Evolutionary conservation across 169 alveolate genomes (phyloP), one percentile per base, ranked within the genome.

Genomic region (Miamiensis avidus): DNA sequence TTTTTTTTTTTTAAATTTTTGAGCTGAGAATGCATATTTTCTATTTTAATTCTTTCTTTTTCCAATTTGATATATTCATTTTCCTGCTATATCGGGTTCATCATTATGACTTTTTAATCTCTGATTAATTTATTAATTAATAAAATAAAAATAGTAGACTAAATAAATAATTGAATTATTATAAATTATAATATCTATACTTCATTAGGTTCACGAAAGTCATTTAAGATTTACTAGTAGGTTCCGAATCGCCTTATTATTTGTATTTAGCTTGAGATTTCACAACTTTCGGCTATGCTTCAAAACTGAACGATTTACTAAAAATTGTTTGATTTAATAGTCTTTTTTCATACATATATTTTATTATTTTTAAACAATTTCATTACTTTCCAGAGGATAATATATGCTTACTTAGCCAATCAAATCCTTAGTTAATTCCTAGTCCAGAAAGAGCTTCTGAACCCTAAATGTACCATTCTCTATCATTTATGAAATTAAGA

Each of bases 31-130:
- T 89, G 84, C 88, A 92, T 92, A 93, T 89, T 92, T 75, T 92
- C 96, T 29, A 89, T 81, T 83, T 89, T 92, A 32, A 89, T 92
- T 81, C 89, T 88, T 33, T 92, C 96, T 75, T 93, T 87, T 69
- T 92, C 96, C 31, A 74, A 83, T 33, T 88, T 82, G 30, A 92
- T 87, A 76, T 93, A 81, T n/a, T 82, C 83, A 32, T 92, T 88
- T 49, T 92, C 96, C 49, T 88, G 86, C 83, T 92, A 74, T 82
- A 89, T 84, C 20, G 91, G 87, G 30, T 82, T 74, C 75, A 74
- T 69, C 72, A 31, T 73, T 78, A 76, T 88, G 26, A 78, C 82
- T 78, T 74, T 88, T 65, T 82, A 31, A 25, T 83, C 89, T 86
- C 34, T 82, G 92, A 65, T 85, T n/a, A n/a, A n/a, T n/a, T n/a